These are phyloP conservation scores for Metschnikowia colocasiae DNA, from an alignment of 805 yeast species.

Conservation along the genomic window DNA sequence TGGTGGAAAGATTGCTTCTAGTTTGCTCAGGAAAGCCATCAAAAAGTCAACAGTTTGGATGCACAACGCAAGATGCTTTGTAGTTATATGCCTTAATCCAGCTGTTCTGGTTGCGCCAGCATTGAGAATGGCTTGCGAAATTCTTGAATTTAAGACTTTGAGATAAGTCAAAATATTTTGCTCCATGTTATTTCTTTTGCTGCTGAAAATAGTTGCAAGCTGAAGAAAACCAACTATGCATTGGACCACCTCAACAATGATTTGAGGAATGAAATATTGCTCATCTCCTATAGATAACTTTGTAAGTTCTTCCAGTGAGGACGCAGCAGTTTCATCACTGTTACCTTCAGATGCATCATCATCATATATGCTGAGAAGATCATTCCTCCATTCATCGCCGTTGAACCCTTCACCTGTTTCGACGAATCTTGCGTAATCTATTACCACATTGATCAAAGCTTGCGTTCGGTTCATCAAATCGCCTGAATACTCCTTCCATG, in stretches of 20 bases:
- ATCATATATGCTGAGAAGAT: conserved; percentile 24
- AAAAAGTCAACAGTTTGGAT: conserved; percentile 57
- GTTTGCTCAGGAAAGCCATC: conserved; percentile 34
- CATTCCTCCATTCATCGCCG: conserved; percentile 26
- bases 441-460: conserved; percentile 21
- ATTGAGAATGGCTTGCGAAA: conserved; percentile 59
- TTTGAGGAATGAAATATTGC: conserved; percentile 29
- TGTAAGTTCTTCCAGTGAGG: background rate
- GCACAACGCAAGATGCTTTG: conserved; percentile 65
- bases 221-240: conserved; percentile 51
- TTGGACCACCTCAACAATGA: conserved; percentile 21
- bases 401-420: conserved; percentile 22
- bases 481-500: conserved; percentile 75
- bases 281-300: conserved; percentile 19
- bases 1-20: conserved; percentile 20
- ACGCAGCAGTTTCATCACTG: background rate
- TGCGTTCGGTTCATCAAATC: conserved; percentile 32
- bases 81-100: conserved; percentile 68
- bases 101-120: conserved; percentile 77
- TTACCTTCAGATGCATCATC: background rate
- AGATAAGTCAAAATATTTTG: conserved; percentile 43
- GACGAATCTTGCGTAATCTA: conserved; percentile 24
- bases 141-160: conserved; percentile 49
- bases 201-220: conserved; percentile 55
- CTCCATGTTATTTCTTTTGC: conserved; percentile 37